Evolutionary conservation across 2,329 filamentous ascomycete genomes (phyloP).

Genomic region (Arachnomyces sp.): DNA sequence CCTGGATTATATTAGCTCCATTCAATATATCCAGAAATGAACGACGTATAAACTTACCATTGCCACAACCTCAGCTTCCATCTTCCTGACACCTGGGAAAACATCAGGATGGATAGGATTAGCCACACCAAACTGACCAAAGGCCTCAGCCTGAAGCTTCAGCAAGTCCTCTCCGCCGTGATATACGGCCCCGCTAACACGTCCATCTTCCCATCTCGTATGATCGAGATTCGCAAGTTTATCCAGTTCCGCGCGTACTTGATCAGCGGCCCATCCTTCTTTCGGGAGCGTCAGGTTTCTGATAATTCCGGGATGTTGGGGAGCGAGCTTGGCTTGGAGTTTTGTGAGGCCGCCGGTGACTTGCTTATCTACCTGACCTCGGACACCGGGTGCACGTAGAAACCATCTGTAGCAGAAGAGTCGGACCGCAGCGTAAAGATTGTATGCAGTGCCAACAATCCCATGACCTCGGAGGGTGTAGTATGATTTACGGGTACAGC

Average conservation of each 20-base stretch:
- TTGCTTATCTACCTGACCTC: constrained; percentile 75
- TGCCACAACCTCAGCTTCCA: constrained; percentile 95
- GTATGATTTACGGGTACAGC: constrained; percentile 70
- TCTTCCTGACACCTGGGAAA: constrained; percentile 95
- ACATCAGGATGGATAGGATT: constrained; percentile 98
- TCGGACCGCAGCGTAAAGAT: constrained; percentile 63
- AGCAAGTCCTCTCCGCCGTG: constrained; percentile 79
- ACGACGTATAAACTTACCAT: constrained; percentile 55
- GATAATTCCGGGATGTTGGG: constrained; percentile 59
- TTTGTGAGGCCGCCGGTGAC: constrained; percentile 71
- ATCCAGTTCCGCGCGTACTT: constrained; percentile 69
- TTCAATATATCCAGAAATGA: not conserved
- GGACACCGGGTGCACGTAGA: constrained; percentile 76
- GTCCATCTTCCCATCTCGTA: constrained; percentile 92
- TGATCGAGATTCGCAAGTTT: constrained; percentile 79
- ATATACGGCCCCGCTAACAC: constrained; percentile 90
- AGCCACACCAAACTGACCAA: constrained; percentile 85
- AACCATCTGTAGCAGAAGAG: constrained; percentile 76
- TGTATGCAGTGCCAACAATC: constrained; percentile 65
- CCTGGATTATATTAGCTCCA: constrained; percentile 24
- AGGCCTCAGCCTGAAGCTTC: constrained; percentile 82
- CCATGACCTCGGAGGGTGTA: constrained; percentile 86
- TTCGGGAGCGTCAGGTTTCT: constrained; percentile 70
- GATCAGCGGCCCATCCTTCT: constrained; percentile 72
- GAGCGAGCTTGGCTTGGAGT: constrained; percentile 74